phyloP scores from a whole-genome alignment of 1,284 basidiomycete genomes.

The Phellopilus nigrolimitatus region DNA sequence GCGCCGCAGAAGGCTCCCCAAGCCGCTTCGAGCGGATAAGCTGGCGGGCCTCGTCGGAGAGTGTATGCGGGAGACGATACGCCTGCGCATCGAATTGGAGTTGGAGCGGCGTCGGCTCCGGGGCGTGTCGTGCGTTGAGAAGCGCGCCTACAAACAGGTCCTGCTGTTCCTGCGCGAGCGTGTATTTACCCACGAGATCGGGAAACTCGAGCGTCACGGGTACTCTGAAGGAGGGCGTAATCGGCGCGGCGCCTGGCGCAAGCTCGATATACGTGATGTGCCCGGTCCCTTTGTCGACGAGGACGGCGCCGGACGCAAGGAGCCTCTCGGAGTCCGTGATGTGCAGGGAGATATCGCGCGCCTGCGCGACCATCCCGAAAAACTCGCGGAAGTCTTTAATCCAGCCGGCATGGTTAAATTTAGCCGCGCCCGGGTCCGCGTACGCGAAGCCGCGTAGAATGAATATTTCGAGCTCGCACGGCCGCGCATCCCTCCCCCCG shows the following conservation, averaged over 20 bases:
- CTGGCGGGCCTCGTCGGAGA: constrained; percentile 16
- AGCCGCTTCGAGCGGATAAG: constrained; percentile 19
- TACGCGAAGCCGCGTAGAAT: constrained; percentile 18
- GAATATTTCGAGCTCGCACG: constrained; percentile 16
- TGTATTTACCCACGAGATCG: constrained; percentile 6
- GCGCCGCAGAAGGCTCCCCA: constrained; percentile 6
- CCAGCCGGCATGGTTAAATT: constrained; percentile 18
- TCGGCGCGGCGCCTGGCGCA: constrained; percentile 1
- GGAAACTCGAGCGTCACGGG: constrained; percentile 13
- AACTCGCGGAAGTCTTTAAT: constrained; percentile 19
- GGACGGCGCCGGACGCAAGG: constrained; percentile 11
- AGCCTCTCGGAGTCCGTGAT: constrained; percentile 14
- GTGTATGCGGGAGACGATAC: constrained; percentile 15
- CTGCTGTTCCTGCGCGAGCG: constrained; percentile 14
- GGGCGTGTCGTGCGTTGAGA: constrained; percentile 13
- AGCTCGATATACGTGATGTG: constrained; percentile 16
- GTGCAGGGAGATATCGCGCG: constrained; percentile 12
- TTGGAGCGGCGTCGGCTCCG: constrained; percentile 15
- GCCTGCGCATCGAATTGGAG: constrained; percentile 14
- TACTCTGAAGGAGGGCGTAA: not conserved
- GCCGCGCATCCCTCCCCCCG: constrained; percentile 5
- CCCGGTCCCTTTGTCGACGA: constrained; percentile 16
- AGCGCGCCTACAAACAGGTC: constrained; percentile 18
- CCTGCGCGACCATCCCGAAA: constrained; percentile 17
- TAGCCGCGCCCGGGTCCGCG: constrained; percentile 10